Base-by-base conservation (phyloP, 2,329 filamentous ascomycete species). In the Colletotrichum trifolii region DNA sequence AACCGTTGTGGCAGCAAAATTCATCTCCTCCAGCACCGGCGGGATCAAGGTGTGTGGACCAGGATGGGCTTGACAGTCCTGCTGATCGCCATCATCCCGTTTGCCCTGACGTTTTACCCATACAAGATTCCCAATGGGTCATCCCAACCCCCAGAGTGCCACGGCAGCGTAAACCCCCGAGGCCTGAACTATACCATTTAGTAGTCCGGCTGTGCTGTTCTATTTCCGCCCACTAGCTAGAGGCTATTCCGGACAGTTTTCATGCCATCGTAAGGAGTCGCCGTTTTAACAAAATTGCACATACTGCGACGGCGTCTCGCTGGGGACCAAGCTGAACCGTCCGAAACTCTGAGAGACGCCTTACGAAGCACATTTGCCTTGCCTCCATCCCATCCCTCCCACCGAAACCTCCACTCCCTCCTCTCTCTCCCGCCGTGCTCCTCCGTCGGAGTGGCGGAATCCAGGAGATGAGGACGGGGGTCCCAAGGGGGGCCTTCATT, bases 361-460 rank as follows among this genome's bases (percentile, higher is more conserved):
- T 4, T 25, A 25, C 25, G 25, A 25, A 25, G 25, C 25, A 25
- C 25, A 25, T 4, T 25, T 25, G 25, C 38, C 58, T 40, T 38
- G 34, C 56, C 35, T 55, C 42, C 59, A 38, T 47, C 33, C 47
- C 40, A 25, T 25, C 25, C 54, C 43, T 46, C 43, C n/a, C 6
- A 49, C 42, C 42, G 15, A 8, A 33, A 13, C 54, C 53, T 55
- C 53, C 54, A 57, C 54, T 8, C 40, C 43, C 43, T 46, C 54
- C 54, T 49, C 47, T n/a, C 60, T 50, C 54, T 50, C 46, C 45
- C 60, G 38, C 40, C 45, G 35, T 55, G 17, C 57, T 63, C 60
- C 54, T 58, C 54, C 59, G 42, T 52, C 60, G 60, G 60, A 42
- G 60, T 58, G 60, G 60, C 60, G 60, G 60, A 58, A 63, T 46